Conservation (phyloP, 805 yeast genomes). For the Debaryomyces tyrocola region DNA sequence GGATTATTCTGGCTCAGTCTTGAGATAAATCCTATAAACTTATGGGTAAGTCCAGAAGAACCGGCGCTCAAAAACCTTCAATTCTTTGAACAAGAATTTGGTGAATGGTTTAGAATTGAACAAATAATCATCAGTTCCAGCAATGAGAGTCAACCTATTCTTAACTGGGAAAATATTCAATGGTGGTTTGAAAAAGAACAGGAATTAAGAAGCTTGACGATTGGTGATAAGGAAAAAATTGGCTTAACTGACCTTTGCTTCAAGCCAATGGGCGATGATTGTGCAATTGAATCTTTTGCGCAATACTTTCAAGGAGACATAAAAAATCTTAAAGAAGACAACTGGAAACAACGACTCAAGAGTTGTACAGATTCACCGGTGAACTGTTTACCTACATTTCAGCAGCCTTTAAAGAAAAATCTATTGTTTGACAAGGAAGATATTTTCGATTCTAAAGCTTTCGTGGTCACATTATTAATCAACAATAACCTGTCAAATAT, state of each 20-base stretch:
- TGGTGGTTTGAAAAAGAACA: conserved; percentile 91
- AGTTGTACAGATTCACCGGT: conserved; percentile 81
- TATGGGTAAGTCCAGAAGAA: conserved; percentile 87
- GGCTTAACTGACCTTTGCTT: conserved; percentile 71
- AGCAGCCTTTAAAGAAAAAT: conserved; percentile 79
- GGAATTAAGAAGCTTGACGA: conserved; percentile 36
- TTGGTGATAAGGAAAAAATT: conserved; percentile 17
- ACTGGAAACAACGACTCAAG: conserved; percentile 57
- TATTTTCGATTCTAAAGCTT: conserved; percentile 63
- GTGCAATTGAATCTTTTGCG: conserved; percentile 85
- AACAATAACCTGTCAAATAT: conserved; percentile 50
- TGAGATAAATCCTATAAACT: conserved; percentile 76
- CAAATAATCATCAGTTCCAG: conserved; percentile 67
- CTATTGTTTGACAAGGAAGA: conserved; percentile 57
- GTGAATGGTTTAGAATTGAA: conserved; percentile 88
- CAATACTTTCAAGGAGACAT: conserved; percentile 80
- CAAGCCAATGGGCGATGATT: conserved; percentile 74
- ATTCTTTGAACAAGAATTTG: conserved; percentile 77
- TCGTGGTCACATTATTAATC: conserved; percentile 72
- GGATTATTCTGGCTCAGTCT: conserved; percentile 55
- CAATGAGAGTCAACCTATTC: conserved; percentile 60
- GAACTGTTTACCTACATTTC: conserved; percentile 84
- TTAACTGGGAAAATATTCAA: conserved; percentile 61
- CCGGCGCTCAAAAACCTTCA: conserved; percentile 66
- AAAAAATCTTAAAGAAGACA: conserved; percentile 42